Evolutionary conservation across 2,329 filamentous ascomycete species (phyloP).

Genomic region (Calycina marina): DNA sequence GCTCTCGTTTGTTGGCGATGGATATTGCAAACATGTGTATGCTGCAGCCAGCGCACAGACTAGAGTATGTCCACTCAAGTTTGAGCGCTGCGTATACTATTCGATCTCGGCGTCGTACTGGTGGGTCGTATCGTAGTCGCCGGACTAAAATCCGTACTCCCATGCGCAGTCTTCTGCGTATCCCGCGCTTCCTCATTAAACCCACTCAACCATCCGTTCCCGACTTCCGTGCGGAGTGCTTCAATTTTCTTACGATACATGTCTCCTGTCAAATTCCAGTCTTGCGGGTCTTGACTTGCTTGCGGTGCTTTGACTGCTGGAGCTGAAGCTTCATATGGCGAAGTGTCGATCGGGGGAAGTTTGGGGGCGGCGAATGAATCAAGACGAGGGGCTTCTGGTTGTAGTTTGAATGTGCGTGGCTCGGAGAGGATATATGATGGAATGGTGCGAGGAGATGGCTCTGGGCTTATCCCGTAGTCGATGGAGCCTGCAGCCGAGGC

Average conservation of each 20-base stretch:
- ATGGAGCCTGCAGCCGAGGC: slow-evolving; percentile 9
- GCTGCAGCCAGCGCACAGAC: too few relatives aligned
- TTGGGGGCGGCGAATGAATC: slow-evolving; percentile 17
- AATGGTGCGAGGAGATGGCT: slow-evolving; percentile 17
- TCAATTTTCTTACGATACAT: slow-evolving; percentile 82
- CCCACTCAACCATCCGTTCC: slow-evolving; percentile 74
- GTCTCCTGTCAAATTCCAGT: slow-evolving; percentile 58
- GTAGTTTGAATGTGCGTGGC: slow-evolving; percentile 14
- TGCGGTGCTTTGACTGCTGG: slow-evolving; percentile 11
- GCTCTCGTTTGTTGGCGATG: too few relatives aligned
- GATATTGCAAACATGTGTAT: too few relatives aligned
- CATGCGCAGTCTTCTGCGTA: slow-evolving; percentile 16
- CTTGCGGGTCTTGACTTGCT: slow-evolving; percentile 26
- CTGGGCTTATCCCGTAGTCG: slow-evolving; percentile 20
- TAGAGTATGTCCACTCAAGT: too few relatives aligned
- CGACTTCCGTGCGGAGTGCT: slow-evolving; percentile 69
- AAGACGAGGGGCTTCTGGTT: slow-evolving; percentile 16
- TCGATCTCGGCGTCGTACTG: slow-evolving; percentile 17
- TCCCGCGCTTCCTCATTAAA: slow-evolving; percentile 66
- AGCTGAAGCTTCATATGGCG: slow-evolving; percentile 13
- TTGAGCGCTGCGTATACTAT: slow-evolving; percentile 22
- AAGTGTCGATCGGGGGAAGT: slow-evolving; percentile 17
- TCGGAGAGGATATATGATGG: slow-evolving; percentile 19
- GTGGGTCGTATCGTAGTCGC: slow-evolving; percentile 17
- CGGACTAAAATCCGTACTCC: slow-evolving; percentile 17